A percentile compares a stretch with the other conserved stretches of the same genome.
Evolutionary conservation across 768 basidiomycete genomes (phyloP).

Genomic region (Phylloporus sp.): DNA sequence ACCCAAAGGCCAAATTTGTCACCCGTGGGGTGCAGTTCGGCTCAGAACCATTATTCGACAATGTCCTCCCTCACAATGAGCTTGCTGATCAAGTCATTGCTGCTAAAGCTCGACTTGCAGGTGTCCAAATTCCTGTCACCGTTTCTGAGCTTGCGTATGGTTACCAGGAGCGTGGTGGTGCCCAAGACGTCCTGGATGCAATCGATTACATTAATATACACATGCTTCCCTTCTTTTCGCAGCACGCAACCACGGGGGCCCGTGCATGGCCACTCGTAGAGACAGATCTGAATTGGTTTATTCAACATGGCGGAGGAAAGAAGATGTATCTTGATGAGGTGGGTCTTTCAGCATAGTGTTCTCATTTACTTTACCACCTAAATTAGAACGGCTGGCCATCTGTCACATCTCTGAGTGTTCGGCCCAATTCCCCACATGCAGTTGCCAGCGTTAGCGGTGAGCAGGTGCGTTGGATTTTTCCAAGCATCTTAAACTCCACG

Average conservation of each 20-base stretch:
- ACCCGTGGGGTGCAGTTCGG: conserved; percentile 68
- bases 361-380: background rate
- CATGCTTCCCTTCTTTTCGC: conserved; percentile 65
- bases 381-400: conserved; percentile 80
- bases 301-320: conserved; percentile 58
- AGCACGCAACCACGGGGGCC: conserved; percentile 37
- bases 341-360: conserved; percentile 3
- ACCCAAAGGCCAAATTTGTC: conserved; percentile 60
- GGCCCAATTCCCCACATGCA: conserved; percentile 61
- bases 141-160: conserved; percentile 64
- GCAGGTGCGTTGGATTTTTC: conserved; percentile 37
- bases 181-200: conserved; percentile 52
- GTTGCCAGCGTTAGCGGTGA: conserved; percentile 62
- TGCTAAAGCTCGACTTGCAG: conserved; percentile 47
- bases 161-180: conserved; percentile 50
- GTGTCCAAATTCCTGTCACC: conserved; percentile 61
- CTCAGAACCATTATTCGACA: conserved; percentile 64
- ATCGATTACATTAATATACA: conserved; percentile 66
- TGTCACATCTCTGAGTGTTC: conserved; percentile 52
- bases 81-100: conserved; percentile 50
- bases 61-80: conserved; percentile 44
- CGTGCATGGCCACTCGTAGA: conserved; percentile 61
- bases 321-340: conserved; percentile 76
- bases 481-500: background rate
- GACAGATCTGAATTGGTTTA: conserved; percentile 64